These are phyloP conservation scores for Vicia sativa DNA, from an alignment of 306 rosid species.

Conservation along the genomic window DNA sequence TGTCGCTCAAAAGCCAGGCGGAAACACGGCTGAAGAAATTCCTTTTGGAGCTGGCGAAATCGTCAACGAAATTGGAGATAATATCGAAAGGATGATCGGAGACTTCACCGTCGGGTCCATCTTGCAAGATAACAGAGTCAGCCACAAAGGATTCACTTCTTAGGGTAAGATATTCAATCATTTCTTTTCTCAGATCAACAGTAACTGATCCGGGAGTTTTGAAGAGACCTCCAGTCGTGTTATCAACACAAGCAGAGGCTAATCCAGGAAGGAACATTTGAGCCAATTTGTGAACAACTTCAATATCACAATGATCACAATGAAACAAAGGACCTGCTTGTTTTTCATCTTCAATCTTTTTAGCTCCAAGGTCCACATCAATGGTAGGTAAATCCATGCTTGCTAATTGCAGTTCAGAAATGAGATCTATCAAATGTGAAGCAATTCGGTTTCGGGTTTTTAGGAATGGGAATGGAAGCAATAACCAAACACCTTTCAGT, in stretches of 20 bases:
- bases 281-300: conserved; percentile 70
- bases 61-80: conserved; percentile 71
- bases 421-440: conserved; percentile 13
- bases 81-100: conserved; percentile 72
- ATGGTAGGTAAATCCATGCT: conserved; percentile 49
- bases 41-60: conserved; percentile 64
- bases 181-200: conserved; percentile 67
- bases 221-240: conserved; percentile 73
- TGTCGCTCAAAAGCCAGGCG: conserved; percentile 81
- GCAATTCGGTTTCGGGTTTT: not conserved
- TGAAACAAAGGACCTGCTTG: conserved; percentile 48
- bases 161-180: conserved; percentile 64
- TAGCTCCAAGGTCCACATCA: conserved; percentile 46
- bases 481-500: not conserved
- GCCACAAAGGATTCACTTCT: conserved; percentile 80
- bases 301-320: conserved; percentile 67
- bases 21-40: conserved; percentile 76
- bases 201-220: conserved; percentile 71
- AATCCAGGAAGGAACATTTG: conserved; percentile 73
- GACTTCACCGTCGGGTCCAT: conserved; percentile 48
- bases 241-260: conserved; percentile 79
- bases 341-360: conserved; percentile 64
- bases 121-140: conserved; percentile 62
- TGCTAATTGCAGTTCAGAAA: conserved; percentile 9
- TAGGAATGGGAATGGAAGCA: not conserved